Evolutionary conservation across 805 yeast species (phyloP).

Genomic region (Cyberlindnera sargentensis): DNA sequence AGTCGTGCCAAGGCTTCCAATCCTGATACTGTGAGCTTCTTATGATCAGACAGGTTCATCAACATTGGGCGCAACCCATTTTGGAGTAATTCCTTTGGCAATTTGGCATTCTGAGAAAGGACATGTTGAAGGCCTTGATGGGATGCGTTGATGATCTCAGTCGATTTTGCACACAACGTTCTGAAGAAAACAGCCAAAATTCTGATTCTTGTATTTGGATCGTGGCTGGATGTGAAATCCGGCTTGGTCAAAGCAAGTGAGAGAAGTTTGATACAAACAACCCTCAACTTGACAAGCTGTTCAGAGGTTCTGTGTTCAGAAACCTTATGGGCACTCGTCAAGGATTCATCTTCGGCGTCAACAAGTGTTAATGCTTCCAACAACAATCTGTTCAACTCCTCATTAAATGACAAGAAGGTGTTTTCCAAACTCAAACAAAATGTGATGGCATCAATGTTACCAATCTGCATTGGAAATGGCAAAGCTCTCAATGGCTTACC

Average conservation of each 20-base stretch:
- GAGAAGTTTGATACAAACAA: conserved; percentile 79
- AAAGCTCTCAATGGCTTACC: conserved; percentile 94
- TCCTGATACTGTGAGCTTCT: conserved; percentile 81
- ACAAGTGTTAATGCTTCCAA: conserved; percentile 90
- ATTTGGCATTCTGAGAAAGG: conserved; percentile 73
- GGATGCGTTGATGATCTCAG: conserved; percentile 88
- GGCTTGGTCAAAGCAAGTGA: conserved; percentile 81
- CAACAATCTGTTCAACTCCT: conserved; percentile 76
- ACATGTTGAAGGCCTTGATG: conserved; percentile 81
- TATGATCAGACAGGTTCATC: conserved; percentile 91
- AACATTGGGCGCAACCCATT: conserved; percentile 93
- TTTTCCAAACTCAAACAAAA: conserved; percentile 78
- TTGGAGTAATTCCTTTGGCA: conserved; percentile 93
- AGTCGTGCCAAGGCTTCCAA: conserved; percentile 85
- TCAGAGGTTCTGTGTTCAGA: conserved; percentile 84
- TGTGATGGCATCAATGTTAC: conserved; percentile 95
- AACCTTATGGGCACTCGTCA: conserved; percentile 80
- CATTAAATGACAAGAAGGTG: conserved; percentile 79
- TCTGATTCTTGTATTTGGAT: conserved; percentile 72
- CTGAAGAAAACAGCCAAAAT: conserved; percentile 93
- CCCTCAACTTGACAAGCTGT: conserved; percentile 79
- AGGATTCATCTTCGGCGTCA: conserved; percentile 95
- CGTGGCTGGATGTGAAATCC: conserved; percentile 68
- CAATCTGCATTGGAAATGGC: conserved; percentile 98
- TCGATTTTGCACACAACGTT: conserved; percentile 78